These are phyloP conservation scores for Blastocystis sp. DNA, from an alignment of 352 stramenopile genomes.

Conservation along the genomic window DNA sequence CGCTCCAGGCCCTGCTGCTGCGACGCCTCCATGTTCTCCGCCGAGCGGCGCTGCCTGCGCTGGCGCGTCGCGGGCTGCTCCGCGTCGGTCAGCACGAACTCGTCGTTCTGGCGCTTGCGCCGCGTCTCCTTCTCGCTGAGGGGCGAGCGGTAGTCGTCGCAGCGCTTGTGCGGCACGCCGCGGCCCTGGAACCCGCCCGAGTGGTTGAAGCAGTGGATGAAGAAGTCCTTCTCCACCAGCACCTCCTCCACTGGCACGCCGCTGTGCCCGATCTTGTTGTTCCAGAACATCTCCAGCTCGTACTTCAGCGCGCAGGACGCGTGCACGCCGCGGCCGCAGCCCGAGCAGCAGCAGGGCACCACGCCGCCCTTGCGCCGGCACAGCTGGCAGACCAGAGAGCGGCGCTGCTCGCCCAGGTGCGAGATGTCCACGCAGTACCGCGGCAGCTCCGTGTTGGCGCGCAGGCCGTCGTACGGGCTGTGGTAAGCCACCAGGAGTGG, in stretches of 20 bases:
- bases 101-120: not conserved
- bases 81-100: not conserved
- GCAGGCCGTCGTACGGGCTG: slow-evolving; percentile 5
- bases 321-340: slow-evolving; percentile 27
- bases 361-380: slow-evolving; percentile 19
- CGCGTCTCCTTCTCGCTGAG: slow-evolving; percentile 20
- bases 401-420: not conserved
- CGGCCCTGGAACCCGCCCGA: slow-evolving; percentile 21
- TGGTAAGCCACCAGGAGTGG: not conserved
- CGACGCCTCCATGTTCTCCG: not conserved
- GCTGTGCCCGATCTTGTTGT: slow-evolving; percentile 60
- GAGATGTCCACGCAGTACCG: slow-evolving; percentile 35
- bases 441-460: not conserved
- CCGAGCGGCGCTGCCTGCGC: not conserved
- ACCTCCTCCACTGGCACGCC: not conserved
- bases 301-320: slow-evolving; percentile 30
- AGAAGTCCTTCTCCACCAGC: slow-evolving; percentile 59
- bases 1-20: slow-evolving; percentile 34
- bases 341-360: slow-evolving; percentile 44
- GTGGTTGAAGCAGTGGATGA: slow-evolving; percentile 57
- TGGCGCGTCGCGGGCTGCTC: too few species aligned
- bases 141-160: slow-evolving; percentile 13
- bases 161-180: slow-evolving; percentile 12
- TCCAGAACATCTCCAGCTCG: slow-evolving; percentile 61
- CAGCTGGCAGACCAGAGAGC: slow-evolving; percentile 13